Base-by-base conservation (phyloP, 169 alveolate species). In the Cryptosporidium ubiquitum region DNA sequence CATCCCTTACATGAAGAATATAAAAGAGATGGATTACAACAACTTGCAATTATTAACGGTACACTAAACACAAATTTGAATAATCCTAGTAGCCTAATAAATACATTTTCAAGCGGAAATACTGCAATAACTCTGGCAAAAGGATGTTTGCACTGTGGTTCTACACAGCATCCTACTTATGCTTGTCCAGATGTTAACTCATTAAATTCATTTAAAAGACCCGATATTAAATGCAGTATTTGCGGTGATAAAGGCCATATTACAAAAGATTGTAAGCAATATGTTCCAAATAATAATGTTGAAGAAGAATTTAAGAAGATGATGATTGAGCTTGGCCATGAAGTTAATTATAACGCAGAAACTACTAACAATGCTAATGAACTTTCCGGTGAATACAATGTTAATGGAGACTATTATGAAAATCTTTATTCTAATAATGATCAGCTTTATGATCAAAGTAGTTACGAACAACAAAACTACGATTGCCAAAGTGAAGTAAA, bases 191-290 rank as follows among this genome's bases (percentile, higher is more conserved):
- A 79, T 29, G 60, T 64, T 20, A 58, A 79, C 26, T 64, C 75
- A 60, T 9, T 79, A 18, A 86, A 64, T 60, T 85, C 92, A 84
- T 85, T 73, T 68, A 85, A 86, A 47, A 92, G 86, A 42, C 93
- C 94, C 23, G 93, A 91, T 60, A 86, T 85, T 69, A 91, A 93
- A 58, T 96, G 98, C 73, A 94, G 93, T 51, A 84, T 96, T 26
- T 96, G 98, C 70, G 98, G 98, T 3, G 98, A 96, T 70, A 92
- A 93, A 93, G 98, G 98, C 2, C 98, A 96, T 86, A 92, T 95
- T 23, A 96, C 98, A 20, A 93, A 92, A 69, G 98, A 96, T 92
- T 96, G 98, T 84, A 95, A 95, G 73, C 84, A 61, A 42, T 79
- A 79, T 18, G 66, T 61, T 79, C 89, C 89, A n/a, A 79, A 79